Evolutionary conservation across 1,284 basidiomycete genomes (phyloP), one percentile per base, ranked within the genome.

Genomic region (Tremellales sp.): DNA sequence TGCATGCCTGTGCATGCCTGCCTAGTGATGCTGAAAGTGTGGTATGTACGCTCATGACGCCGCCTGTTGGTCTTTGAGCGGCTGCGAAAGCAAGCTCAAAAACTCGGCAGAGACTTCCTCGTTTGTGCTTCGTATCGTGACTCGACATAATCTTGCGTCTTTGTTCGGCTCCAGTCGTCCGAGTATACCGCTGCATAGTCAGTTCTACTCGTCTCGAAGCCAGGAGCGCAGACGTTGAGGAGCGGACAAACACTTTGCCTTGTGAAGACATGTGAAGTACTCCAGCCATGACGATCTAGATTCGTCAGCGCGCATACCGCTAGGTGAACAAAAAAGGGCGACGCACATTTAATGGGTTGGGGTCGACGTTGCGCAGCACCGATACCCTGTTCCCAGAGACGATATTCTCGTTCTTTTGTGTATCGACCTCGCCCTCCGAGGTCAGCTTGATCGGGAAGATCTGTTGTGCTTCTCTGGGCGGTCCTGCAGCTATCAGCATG

Each of bases 61-160:
- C 17, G 70, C 68, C 7, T 54, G 52, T 46, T 73, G 71, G 21
- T 54, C 57, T 45, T 74, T 71, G 26, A 75, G 53, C 13, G 72
- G 71, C 46, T 67, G 68, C 25, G 59, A 57, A 17, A 67, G 53
- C 21, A 75, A 54, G 63, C 79, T 80, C 67, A 90, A 80, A 41
- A 93, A 80, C 73, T 92, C 88, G 2, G 78, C 72, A 33, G 92
- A 91, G 8, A 96, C 91, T 29, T 85, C 80, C 70, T 94, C 93
- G 49, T 94, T 97, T 2, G 96, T 97, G 64, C 92, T 94, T 63
- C 96, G 82, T 40, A 97, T 81, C 7, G 96, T 99, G 53, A 98
- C 70, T 46, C 96, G 86, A 71, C 91, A 96, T 42, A 97, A 78
- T 81, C 94, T 94, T 15, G 92, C 93, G 53, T 93, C 89, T 48